Evolutionary conservation across 2,329 filamentous ascomycete genomes (phyloP).

Genomic region (Ceratocystis eucalypticola): DNA sequence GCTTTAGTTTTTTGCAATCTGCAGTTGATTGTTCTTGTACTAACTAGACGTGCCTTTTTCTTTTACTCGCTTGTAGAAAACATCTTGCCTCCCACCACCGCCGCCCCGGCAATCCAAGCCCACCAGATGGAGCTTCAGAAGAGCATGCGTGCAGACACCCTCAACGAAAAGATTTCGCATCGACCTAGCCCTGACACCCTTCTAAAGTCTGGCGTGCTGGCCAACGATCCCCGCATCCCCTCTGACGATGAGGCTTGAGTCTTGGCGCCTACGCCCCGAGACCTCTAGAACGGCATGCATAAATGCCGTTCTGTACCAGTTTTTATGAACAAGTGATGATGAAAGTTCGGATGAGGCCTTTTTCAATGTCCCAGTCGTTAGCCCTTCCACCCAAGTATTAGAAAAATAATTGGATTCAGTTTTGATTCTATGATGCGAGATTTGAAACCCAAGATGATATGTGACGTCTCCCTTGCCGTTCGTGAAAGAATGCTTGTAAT

Average conservation of each 20-base stretch:
- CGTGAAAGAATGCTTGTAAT: too few relatives aligned
- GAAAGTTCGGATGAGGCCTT: neutral
- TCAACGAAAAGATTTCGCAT: conserved; percentile 75
- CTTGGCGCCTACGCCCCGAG: neutral
- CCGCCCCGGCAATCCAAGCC: conserved; percentile 65
- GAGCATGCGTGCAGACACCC: conserved; percentile 72
- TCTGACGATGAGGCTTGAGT: conserved; percentile 25
- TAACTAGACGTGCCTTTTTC: neutral
- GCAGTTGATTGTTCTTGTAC: neutral
- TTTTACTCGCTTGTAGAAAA: conserved; percentile 44
- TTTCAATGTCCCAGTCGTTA: conserved; percentile 7
- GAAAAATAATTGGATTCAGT: neutral
- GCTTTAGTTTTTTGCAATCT: neutral
- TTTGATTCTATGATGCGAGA: neutral
- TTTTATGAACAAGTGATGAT: neutral
- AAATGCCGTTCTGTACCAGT: neutral
- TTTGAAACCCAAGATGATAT: neutral
- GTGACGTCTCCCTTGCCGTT: too few relatives aligned
- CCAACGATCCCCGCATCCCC: conserved; percentile 48
- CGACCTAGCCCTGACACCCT: conserved; percentile 64
- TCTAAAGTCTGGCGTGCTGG: conserved; percentile 66
- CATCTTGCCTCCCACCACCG: conserved; percentile 67
- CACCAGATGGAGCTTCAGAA: conserved; percentile 75
- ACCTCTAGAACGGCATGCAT: neutral
- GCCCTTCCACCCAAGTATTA: conserved; percentile 1